Evolutionary conservation across 176 grass and related monocot species (phyloP), one percentile per base, ranked within the genome.

Genomic region (Oryza brachyantha): DNA sequence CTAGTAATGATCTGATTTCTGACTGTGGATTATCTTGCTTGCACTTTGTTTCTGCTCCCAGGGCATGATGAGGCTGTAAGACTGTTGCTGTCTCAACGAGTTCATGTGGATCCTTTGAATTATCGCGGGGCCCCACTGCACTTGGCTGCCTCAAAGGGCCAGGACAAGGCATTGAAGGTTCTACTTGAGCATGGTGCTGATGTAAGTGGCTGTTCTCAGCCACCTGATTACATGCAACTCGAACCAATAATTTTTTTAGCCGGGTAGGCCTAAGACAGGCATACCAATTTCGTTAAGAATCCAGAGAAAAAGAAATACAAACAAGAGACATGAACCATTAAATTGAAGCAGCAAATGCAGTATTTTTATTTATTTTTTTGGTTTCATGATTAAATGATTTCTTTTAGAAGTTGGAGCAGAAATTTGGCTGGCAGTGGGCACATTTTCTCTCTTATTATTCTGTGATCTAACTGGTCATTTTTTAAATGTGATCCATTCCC

Each of bases 141-240:
- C 75, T 14, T 86, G 61, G 84, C 84, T 21, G 61, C 64, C 28
- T 13, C 4, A 10, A 39, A 42, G 8, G 67, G 17, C 35, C 40
- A 21, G 17, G 60, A 48, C 50, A 10, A 43, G 46, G 39, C 37
- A 54, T 37, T 83, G 21, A 83, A 64, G 46, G 45, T 87, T 83
- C 72, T 90, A 61, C 76, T 90, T 69, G 67, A 76, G 13, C 73
- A 72, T 78, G 72, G 72, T 32, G 88, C 88, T 3, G 61, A 87
- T 75, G 84, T 90, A 90, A 74, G 77, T 46, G 43, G 41, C 73
- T 62, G 14, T 35, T 71, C 77, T 67, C 41, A 54, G 16, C 45
- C 38, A 14, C 5, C 12, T 64, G 43, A 24, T 19, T 78, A 13
- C 32, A 78, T 78, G 61, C 10, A 52, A 29, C 13, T n/a, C n/a